Percentiles rank a stretch among this genome's conserved stretches.
phyloP scores from a whole-genome alignment of 2,329 filamentous ascomycete genomes.

The Fusarium sp. region DNA sequence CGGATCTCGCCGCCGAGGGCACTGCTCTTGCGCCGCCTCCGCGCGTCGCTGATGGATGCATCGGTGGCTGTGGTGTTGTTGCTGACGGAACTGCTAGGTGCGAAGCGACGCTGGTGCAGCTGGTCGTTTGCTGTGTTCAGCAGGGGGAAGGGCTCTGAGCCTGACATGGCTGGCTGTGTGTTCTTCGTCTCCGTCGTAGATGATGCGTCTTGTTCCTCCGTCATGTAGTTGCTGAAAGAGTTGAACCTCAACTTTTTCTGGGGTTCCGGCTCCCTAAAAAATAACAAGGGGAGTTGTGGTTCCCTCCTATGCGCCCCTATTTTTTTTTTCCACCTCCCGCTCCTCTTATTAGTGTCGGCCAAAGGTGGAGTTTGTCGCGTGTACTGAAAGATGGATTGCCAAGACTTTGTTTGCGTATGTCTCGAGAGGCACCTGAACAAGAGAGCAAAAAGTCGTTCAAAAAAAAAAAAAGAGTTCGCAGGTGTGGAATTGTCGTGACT shows the following conservation, averaged over 20 bases:
- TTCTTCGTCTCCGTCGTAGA: background rate
- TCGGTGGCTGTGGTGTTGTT: slow-evolving; percentile 34
- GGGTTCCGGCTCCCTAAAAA: background rate
- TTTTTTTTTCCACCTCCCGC: slow-evolving; percentile 13
- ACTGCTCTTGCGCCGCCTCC: slow-evolving; percentile 64
- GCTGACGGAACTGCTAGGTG: slow-evolving; percentile 42
- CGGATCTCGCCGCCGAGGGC: slow-evolving; percentile 61
- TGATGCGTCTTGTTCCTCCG: background rate
- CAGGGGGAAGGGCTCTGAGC: slow-evolving; percentile 63
- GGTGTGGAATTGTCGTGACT: background rate
- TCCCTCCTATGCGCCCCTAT: slow-evolving; percentile 27
- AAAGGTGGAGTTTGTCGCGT: slow-evolving; percentile 25
- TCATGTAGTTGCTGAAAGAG: background rate
- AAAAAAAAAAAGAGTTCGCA: background rate
- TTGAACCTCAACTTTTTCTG: slow-evolving; percentile 9
- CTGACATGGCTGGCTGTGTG: slow-evolving; percentile 49
- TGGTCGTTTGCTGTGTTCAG: slow-evolving; percentile 61
- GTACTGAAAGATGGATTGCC: background rate
- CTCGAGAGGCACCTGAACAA: background rate
- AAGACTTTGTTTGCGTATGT: background rate
- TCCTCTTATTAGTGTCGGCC: slow-evolving; percentile 1
- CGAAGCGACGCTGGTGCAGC: slow-evolving; percentile 49
- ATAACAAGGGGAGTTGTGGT: slow-evolving; percentile 1
- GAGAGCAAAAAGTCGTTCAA: background rate
- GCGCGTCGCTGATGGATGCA: slow-evolving; percentile 49